These are phyloP conservation scores for Aschersonia sp. DNA, from an alignment of 2,329 filamentous ascomycete genomes.

Conservation along the genomic window DNA sequence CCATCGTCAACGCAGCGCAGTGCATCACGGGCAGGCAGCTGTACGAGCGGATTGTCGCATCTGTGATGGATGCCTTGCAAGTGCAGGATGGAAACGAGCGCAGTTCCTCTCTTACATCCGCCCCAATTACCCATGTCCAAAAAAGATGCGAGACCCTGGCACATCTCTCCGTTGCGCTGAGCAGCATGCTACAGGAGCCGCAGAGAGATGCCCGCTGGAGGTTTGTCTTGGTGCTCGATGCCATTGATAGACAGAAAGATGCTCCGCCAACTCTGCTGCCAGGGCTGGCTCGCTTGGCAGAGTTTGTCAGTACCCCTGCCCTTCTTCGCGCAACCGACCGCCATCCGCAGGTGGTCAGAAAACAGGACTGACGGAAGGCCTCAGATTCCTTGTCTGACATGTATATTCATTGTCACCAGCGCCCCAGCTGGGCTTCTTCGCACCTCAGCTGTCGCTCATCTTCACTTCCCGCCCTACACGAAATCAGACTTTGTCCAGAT, in stretches of 20 bases:
- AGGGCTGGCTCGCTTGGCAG: conserved; percentile 66
- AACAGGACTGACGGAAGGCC: background rate
- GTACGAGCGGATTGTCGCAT: conserved; percentile 53
- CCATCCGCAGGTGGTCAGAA: background rate
- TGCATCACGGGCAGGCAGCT: conserved; percentile 69
- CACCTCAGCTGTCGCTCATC: conserved; percentile 53
- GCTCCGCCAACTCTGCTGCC: conserved; percentile 64
- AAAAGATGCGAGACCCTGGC: conserved; percentile 67
- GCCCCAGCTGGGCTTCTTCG: conserved; percentile 58
- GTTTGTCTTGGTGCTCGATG: conserved; percentile 78
- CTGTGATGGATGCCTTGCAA: conserved; percentile 37
- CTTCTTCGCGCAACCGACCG: background rate
- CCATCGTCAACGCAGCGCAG: conserved; percentile 54
- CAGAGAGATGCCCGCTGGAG: conserved; percentile 28
- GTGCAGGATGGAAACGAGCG: conserved; percentile 16
- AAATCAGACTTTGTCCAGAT: conserved; percentile 70
- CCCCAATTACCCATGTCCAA: background rate
- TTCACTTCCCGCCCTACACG: conserved; percentile 74
- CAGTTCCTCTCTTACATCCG: background rate
- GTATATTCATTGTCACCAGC: conserved; percentile 62
- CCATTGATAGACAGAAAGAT: conserved; percentile 72
- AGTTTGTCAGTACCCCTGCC: conserved; percentile 44
- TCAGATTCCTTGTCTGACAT: conserved; percentile 65
- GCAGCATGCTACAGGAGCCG: conserved; percentile 40
- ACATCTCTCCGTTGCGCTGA: conserved; percentile 59